These are phyloP conservation scores for Diaporthe sp. DNA, from an alignment of 2,329 filamentous ascomycete species.

Conservation along the genomic window DNA sequence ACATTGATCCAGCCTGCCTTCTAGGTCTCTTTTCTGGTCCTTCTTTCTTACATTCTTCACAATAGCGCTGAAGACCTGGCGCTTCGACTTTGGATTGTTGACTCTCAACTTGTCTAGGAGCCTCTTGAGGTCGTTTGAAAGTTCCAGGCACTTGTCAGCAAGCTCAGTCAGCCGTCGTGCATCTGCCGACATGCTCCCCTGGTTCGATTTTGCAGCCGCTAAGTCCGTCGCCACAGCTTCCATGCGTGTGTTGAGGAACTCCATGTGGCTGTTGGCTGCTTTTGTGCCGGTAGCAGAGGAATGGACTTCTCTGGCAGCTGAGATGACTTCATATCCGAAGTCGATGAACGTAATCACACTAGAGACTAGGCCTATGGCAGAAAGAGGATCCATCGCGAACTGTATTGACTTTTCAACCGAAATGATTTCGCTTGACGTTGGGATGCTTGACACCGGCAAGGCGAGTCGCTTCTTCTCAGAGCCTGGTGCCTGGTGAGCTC, in stretches of 20 bases:
- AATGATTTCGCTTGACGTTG: neutral
- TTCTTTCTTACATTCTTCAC: neutral
- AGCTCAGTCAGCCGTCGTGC: neutral
- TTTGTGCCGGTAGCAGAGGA: neutral
- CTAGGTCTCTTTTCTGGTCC: neutral
- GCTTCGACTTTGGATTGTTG: slow-evolving; percentile 55
- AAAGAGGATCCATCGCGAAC: slow-evolving; percentile 28
- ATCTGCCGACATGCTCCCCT: neutral
- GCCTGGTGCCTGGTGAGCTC: neutral
- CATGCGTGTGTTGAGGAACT: slow-evolving; percentile 27
- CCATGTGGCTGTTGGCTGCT: neutral
- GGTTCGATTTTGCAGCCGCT: neutral
- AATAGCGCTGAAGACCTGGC: neutral
- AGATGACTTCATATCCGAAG: slow-evolving; percentile 19
- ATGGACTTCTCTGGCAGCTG: slow-evolving; percentile 6
- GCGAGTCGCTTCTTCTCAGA: neutral
- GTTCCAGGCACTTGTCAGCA: slow-evolving; percentile 16
- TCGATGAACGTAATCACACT: slow-evolving; percentile 34
- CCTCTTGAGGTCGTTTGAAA: slow-evolving; percentile 2
- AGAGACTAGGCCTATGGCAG: slow-evolving; percentile 26
- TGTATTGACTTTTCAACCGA: neutral
- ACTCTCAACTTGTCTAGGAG: slow-evolving; percentile 56
- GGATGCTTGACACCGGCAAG: neutral
- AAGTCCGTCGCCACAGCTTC: slow-evolving; percentile 8
- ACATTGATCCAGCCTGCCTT: slow-evolving; percentile 23